phyloP scores from a whole-genome alignment of 2,329 filamentous ascomycete species.

The Dichotomopilus funicola region DNA sequence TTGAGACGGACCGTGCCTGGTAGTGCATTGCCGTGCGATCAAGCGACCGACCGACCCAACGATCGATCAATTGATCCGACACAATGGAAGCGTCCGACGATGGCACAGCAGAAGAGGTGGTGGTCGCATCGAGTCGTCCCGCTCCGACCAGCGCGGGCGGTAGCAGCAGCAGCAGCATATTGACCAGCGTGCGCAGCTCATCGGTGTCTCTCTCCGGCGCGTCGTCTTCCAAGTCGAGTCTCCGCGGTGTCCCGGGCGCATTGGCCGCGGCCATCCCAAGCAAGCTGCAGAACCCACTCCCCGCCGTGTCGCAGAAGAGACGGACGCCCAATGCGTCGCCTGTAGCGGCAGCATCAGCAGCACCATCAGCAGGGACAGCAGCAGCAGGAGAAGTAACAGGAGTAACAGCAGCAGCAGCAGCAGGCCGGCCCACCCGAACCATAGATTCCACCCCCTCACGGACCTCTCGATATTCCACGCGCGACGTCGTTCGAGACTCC shows the following conservation, averaged over 20 bases:
- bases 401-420: too few species aligned
- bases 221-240: too few species aligned
- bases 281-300: conserved; percentile 6
- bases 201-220: neutral
- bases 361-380: too few species aligned
- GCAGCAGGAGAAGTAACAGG: too few species aligned
- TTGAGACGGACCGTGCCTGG: neutral
- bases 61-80: conserved; percentile 17
- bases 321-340: conserved; percentile 6
- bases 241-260: too few species aligned
- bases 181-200: neutral
- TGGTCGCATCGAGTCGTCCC: neutral
- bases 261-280: neutral
- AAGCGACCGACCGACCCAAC: conserved; percentile 2
- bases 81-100: conserved; percentile 9
- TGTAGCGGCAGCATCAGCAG: neutral
- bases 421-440: neutral
- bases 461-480: conserved; percentile 1
- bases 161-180: neutral
- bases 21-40: conserved; percentile 2
- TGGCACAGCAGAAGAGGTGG: conserved; percentile 7
- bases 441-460: conserved; percentile 15
- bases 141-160: neutral
- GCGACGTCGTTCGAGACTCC: conserved; percentile 13
- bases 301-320: neutral